phyloP scores from a whole-genome alignment of 2,329 filamentous ascomycete species.

The Fusarium ramigenum region DNA sequence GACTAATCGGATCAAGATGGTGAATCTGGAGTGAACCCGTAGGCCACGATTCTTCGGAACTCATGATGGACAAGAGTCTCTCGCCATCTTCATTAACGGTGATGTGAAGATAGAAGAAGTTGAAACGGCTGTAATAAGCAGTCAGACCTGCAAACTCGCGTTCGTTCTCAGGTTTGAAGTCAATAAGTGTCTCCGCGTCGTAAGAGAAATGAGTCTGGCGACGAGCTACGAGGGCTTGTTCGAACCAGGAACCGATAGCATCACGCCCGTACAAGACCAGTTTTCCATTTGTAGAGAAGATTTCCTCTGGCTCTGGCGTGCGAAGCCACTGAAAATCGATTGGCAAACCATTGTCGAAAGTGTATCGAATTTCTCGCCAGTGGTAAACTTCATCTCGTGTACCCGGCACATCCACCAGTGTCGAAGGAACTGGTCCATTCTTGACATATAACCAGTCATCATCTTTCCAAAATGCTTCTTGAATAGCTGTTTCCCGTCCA shows the following conservation, averaged over 20 bases:
- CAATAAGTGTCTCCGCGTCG: conserved; percentile 65
- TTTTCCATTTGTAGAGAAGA: conserved; percentile 54
- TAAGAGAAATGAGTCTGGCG: conserved; percentile 68
- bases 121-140: conserved; percentile 70
- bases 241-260: conserved; percentile 65
- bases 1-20: conserved; percentile 53
- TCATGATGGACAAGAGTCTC: conserved; percentile 65
- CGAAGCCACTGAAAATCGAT: conserved; percentile 66
- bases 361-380: conserved; percentile 59
- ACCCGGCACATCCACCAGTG: conserved; percentile 61
- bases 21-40: conserved; percentile 57
- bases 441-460: conserved; percentile 70
- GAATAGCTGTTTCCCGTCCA: conserved; percentile 65
- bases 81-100: conserved; percentile 63
- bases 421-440: conserved; percentile 62
- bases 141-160: conserved; percentile 69
- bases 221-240: conserved; percentile 64
- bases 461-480: conserved; percentile 65
- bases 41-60: conserved; percentile 65
- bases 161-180: conserved; percentile 64
- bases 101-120: conserved; percentile 70
- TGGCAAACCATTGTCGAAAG: conserved; percentile 56
- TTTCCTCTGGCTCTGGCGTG: conserved; percentile 62
- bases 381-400: conserved; percentile 55
- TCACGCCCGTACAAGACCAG: conserved; percentile 61